Conservation (phyloP, 257 asterid species). For the Schizonepeta tenuifolia region DNA sequence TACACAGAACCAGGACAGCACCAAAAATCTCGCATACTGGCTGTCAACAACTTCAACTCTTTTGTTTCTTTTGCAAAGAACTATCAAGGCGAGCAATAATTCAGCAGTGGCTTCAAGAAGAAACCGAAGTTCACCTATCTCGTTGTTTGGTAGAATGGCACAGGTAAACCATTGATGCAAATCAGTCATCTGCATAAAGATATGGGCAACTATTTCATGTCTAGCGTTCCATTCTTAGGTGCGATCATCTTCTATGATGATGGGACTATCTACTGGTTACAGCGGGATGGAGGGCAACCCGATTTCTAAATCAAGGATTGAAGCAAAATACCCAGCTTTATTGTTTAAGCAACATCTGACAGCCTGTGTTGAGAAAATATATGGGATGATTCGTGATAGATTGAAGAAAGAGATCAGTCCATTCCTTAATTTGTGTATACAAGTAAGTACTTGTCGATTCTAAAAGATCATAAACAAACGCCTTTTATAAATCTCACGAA, state of each 20-base stretch:
- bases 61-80: slow-evolving; percentile 76
- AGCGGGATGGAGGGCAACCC: slow-evolving; percentile 92
- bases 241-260: slow-evolving; percentile 66
- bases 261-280: slow-evolving; percentile 82
- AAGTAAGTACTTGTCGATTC: slow-evolving; percentile 49
- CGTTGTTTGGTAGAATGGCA: slow-evolving; percentile 85
- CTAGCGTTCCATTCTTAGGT: slow-evolving; percentile 52
- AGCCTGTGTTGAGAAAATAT: slow-evolving; percentile 91
- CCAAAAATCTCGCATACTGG: slow-evolving; percentile 80
- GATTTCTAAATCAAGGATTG: slow-evolving; percentile 65
- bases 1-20: slow-evolving; percentile 64
- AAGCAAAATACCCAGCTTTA: slow-evolving; percentile 90
- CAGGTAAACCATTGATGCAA: slow-evolving; percentile 56
- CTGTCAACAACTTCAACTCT: slow-evolving; percentile 87
- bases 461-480: slow-evolving; percentile 5
- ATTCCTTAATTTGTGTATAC: slow-evolving; percentile 81
- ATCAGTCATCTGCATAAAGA: slow-evolving; percentile 29
- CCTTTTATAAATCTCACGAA: slow-evolving; percentile 23
- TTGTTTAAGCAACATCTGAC: slow-evolving; percentile 90
- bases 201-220: slow-evolving; percentile 33
- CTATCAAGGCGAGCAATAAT: slow-evolving; percentile 82
- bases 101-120: slow-evolving; percentile 58
- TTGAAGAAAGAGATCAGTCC: slow-evolving; percentile 86
- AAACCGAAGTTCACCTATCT: slow-evolving; percentile 73
- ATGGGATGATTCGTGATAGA: slow-evolving; percentile 86